Evolutionary conservation across 805 yeast genomes (phyloP).

Genomic region (Debaryomyces maramus): DNA sequence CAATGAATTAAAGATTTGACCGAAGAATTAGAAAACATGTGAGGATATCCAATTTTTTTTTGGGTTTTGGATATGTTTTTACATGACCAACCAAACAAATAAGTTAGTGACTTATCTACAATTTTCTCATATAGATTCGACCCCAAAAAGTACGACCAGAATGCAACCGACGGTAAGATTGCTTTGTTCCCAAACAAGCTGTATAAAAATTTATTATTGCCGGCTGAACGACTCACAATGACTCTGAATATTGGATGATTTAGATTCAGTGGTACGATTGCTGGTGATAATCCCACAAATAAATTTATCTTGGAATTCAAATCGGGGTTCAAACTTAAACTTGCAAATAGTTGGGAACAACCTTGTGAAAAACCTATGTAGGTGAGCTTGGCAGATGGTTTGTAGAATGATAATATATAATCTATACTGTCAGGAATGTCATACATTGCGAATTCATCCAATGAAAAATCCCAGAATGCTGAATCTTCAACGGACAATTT

Average conservation of each 20-base stretch:
- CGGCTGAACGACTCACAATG: constrained; percentile 26
- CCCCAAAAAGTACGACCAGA: constrained; percentile 27
- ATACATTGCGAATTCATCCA: constrained; percentile 32
- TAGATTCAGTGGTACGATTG: constrained; percentile 25
- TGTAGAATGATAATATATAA: constrained; percentile 22
- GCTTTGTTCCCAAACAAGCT: constrained; percentile 29
- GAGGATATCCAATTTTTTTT: constrained; percentile 28
- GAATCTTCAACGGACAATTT: constrained; percentile 23
- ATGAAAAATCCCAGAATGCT: constrained; percentile 31
- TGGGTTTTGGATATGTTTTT: constrained; percentile 22
- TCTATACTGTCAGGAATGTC: constrained; percentile 29
- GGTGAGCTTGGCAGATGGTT: constrained; percentile 16
- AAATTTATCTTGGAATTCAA: constrained; percentile 20
- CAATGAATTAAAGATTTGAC: constrained; percentile 31
- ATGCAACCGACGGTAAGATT: constrained; percentile 28
- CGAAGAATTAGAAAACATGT: constrained; percentile 29
- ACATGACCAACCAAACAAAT: constrained; percentile 30
- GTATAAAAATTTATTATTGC: constrained; percentile 23
- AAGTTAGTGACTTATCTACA: constrained; percentile 23
- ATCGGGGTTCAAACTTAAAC: constrained; percentile 26
- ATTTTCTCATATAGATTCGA: constrained; percentile 21
- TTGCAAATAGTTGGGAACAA: constrained; percentile 32
- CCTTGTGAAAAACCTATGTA: constrained; percentile 35
- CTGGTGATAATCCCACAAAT: constrained; percentile 33
- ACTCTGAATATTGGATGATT: constrained; percentile 23